Percentiles rank a stretch among this genome's conserved stretches.
phyloP scores from a whole-genome alignment of 2,329 filamentous ascomycete species.

The Ilyonectria destructans region DNA sequence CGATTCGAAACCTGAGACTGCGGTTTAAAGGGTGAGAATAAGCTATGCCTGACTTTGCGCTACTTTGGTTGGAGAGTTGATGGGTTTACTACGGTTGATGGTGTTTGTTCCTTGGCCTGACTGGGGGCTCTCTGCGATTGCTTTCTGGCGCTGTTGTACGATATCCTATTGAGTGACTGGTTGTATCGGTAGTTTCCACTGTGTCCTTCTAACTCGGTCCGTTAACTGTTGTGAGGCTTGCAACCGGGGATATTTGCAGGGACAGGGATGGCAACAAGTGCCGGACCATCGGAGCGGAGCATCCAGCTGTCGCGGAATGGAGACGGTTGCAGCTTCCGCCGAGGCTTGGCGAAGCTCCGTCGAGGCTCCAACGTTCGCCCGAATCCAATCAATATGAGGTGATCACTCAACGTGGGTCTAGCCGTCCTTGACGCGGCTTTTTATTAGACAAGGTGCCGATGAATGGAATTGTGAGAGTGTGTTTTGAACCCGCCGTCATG shows the following conservation, averaged over 20 bases:
- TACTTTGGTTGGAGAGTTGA: not conserved
- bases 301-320: not conserved
- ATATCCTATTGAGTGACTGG: slow-evolving; percentile 19
- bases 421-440: slow-evolving; percentile 14
- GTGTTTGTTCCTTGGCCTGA: slow-evolving; percentile 1
- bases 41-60: too few relatives aligned
- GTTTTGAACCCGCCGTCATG: not conserved
- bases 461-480: slow-evolving; percentile 22
- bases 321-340: slow-evolving; percentile 15
- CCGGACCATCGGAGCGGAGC: slow-evolving; percentile 30
- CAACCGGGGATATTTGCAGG: not conserved
- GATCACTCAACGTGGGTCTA: slow-evolving; percentile 42
- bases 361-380: slow-evolving; percentile 10
- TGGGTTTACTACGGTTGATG: not conserved
- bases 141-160: slow-evolving; percentile 17
- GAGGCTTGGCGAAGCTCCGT: slow-evolving; percentile 13
- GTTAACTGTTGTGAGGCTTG: not conserved
- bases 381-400: slow-evolving; percentile 48
- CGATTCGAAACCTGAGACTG: slow-evolving; percentile 11
- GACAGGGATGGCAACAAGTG: not conserved
- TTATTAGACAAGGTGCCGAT: slow-evolving; percentile 33
- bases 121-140: not conserved
- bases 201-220: not conserved
- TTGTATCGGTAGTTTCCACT: slow-evolving; percentile 6
- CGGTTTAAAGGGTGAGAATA: not conserved